Conservation (phyloP, 2,329 filamentous ascomycete species). For the Ophiostoma piceae region DNA sequence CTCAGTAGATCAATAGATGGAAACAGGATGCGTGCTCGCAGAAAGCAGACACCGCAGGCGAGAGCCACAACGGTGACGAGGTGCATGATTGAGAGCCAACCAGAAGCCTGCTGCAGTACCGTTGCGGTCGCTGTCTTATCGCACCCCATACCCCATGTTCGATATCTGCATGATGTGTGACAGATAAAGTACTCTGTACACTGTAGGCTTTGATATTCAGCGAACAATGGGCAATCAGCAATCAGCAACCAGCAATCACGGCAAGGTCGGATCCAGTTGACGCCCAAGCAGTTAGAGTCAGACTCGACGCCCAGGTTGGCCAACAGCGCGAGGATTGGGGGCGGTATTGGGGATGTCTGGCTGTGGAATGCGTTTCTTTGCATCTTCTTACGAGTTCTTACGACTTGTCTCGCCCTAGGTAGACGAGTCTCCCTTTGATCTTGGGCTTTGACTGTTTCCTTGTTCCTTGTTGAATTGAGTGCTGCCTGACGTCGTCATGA, state of each 20-base stretch:
- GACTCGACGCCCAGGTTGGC: background rate
- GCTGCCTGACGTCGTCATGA: background rate
- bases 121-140: background rate
- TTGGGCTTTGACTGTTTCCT: no score
- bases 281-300: background rate
- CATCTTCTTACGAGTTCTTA: background rate
- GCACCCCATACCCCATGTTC: slow-evolving; percentile 3
- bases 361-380: background rate
- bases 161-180: slow-evolving; percentile 1
- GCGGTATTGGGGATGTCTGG: background rate
- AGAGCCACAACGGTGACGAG: background rate
- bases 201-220: background rate
- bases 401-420: background rate
- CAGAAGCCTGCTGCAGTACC: background rate
- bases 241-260: background rate
- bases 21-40: background rate
- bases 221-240: background rate
- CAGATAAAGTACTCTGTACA: background rate
- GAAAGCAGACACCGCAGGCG: background rate
- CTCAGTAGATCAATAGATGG: background rate
- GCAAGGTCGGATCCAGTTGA: background rate
- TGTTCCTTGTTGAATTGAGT: background rate
- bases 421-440: background rate
- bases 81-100: background rate
- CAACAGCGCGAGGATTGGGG: slow-evolving; percentile 3